These are phyloP conservation scores for Serendipita sp. DNA, from an alignment of 768 basidiomycete species.

Conservation along the genomic window DNA sequence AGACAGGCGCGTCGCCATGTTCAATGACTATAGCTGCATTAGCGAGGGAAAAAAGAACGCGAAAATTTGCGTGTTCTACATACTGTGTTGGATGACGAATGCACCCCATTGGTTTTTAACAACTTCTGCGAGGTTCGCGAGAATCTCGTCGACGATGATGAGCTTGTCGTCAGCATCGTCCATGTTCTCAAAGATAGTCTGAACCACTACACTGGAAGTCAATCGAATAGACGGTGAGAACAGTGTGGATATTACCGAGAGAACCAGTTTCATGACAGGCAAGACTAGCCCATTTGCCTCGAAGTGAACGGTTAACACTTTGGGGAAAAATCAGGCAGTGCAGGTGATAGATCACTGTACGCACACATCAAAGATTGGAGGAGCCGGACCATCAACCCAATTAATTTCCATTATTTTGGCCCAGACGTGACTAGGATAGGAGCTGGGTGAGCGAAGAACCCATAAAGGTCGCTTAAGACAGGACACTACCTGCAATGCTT, in stretches of 20 bases:
- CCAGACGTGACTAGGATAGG: slow-evolving; percentile 68
- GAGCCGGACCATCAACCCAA: slow-evolving; percentile 65
- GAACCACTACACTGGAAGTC: slow-evolving; percentile 11
- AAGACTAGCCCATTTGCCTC: slow-evolving; percentile 77
- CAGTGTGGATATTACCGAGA: slow-evolving; percentile 33
- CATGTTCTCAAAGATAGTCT: slow-evolving; percentile 16
- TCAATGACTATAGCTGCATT: slow-evolving; percentile 44
- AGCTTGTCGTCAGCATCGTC: slow-evolving; percentile 13
- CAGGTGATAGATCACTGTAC: slow-evolving; percentile 17
- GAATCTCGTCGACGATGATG: slow-evolving; percentile 14
- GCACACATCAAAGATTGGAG: slow-evolving; percentile 77
- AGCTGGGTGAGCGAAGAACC: neutral
- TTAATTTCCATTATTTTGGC: slow-evolving; percentile 87
- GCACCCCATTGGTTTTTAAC: slow-evolving; percentile 82
- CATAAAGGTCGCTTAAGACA: neutral
- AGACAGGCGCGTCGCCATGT: slow-evolving; percentile 64
- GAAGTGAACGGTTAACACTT: slow-evolving; percentile 75
- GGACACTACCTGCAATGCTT: slow-evolving; percentile 34
- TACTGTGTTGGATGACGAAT: slow-evolving; percentile 76
- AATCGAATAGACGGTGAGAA: neutral
- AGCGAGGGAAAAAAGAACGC: neutral
- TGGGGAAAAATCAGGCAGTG: neutral
- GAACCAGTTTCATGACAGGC: slow-evolving; percentile 87
- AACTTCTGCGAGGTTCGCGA: slow-evolving; percentile 68
- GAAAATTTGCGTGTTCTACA: slow-evolving; percentile 19